Evolutionary conservation across 257 asterid genomes (phyloP).

Genomic region (Gentiana straminea): DNA sequence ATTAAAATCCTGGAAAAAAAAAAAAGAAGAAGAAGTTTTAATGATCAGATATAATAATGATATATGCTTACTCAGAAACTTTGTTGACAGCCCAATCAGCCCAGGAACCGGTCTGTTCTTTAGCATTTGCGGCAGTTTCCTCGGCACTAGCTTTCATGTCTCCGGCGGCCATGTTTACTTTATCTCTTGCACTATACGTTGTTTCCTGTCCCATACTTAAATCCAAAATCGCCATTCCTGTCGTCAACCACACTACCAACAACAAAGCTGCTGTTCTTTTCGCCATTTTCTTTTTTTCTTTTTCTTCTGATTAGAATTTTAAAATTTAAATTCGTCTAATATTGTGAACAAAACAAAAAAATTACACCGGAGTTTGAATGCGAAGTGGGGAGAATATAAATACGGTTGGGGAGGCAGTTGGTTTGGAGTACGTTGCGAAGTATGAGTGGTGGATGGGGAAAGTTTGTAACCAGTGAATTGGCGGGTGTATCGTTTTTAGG

Average conservation of each 20-base stretch:
- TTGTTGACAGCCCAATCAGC: constrained; percentile 35
- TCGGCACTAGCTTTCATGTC: constrained; percentile 1
- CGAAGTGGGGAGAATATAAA: too few species aligned
- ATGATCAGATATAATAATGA: too few species aligned
- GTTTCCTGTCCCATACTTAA: constrained; percentile 15
- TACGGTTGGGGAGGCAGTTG: too few species aligned
- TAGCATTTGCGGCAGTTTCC: constrained; percentile 15
- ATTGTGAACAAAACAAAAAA: too few species aligned
- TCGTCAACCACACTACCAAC: constrained; percentile 7
- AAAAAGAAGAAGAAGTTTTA: not conserved
- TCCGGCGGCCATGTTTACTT: constrained; percentile 6
- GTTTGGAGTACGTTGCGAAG: too few species aligned
- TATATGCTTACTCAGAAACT: constrained; percentile 29
- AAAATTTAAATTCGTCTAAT: too few species aligned
- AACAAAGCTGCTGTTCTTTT: constrained; percentile 8
- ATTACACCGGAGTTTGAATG: too few species aligned
- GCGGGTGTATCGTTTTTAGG: too few species aligned
- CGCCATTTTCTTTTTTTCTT: constrained; percentile 3
- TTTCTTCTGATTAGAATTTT: not conserved
- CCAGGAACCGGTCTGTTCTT: constrained; percentile 27
- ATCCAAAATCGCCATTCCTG: not conserved
- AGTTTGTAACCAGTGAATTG: too few species aligned
- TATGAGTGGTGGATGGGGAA: too few species aligned
- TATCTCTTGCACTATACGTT: constrained; percentile 7
- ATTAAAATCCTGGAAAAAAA: not conserved